These are phyloP conservation scores for Candida nitratophila DNA, from an alignment of 805 yeast species.

Conservation along the genomic window DNA sequence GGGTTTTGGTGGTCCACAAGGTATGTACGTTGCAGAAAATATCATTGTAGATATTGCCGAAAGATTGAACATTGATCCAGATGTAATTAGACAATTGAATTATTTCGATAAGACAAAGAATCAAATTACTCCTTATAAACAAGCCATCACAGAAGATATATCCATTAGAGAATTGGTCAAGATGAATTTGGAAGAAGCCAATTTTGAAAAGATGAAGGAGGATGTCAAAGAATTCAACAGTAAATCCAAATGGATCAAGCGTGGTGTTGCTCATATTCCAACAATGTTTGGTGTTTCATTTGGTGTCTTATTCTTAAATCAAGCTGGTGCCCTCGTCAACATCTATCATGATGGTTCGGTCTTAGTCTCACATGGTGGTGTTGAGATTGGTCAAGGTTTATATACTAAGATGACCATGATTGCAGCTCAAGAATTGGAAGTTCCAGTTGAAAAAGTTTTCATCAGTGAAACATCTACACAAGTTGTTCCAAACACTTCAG, in stretches of 20 bases:
- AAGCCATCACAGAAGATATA: conserved; percentile 32
- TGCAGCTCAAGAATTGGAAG: conserved; percentile 35
- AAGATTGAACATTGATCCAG: conserved; percentile 31
- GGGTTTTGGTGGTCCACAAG: conserved; percentile 46
- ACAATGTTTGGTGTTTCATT: conserved; percentile 41
- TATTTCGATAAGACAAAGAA: conserved; percentile 24
- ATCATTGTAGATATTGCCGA: conserved; percentile 34
- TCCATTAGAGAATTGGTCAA: conserved; percentile 29
- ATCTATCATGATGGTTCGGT: conserved; percentile 41
- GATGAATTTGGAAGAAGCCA: conserved; percentile 28
- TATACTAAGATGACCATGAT: conserved; percentile 43
- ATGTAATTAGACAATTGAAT: conserved; percentile 29
- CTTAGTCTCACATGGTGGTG: conserved; percentile 40
- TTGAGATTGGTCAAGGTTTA: conserved; percentile 44
- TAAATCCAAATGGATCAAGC: conserved; percentile 35
- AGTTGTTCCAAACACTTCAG: conserved; percentile 39
- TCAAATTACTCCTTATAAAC: conserved; percentile 33
- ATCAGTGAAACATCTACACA: conserved; percentile 41
- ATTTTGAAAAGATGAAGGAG: conserved; percentile 25
- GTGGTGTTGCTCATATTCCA: conserved; percentile 40
- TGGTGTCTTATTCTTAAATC: conserved; percentile 38
- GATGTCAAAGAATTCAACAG: conserved; percentile 35
- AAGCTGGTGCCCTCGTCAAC: conserved; percentile 41
- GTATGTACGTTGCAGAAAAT: conserved; percentile 37
- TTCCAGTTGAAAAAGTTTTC: conserved; percentile 33